phyloP scores from a whole-genome alignment of 2,329 filamentous ascomycete genomes.

The Aspergillus luchuensis region DNA sequence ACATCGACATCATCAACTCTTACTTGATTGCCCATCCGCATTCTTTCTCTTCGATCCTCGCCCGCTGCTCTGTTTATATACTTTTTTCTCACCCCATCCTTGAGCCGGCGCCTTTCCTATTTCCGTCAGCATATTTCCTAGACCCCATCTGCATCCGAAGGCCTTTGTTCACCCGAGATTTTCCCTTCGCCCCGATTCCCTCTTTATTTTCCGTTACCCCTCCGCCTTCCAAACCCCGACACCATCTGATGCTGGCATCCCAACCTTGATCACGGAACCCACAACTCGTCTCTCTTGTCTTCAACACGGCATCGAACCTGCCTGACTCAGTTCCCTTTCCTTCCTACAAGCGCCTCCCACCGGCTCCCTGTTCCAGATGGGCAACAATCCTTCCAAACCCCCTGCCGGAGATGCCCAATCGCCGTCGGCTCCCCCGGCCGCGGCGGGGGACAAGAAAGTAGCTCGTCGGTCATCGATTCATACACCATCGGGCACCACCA shows the following conservation, averaged over 20 bases:
- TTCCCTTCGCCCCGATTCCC: background rate
- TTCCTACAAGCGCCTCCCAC: constrained; percentile 11
- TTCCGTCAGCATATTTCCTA: background rate
- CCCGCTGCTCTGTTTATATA: constrained; percentile 5
- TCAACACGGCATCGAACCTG: constrained; percentile 11
- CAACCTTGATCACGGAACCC: constrained; percentile 8
- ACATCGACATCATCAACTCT: constrained; percentile 22
- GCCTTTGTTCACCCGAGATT: background rate
- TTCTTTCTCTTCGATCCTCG: background rate
- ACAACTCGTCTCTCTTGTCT: constrained; percentile 9
- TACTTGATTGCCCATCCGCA: constrained; percentile 7
- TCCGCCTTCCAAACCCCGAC: constrained; percentile 19
- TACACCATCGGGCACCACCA: constrained; percentile 39
- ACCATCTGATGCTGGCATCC: constrained; percentile 28
- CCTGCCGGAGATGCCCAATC: constrained; percentile 36
- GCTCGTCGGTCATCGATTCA: constrained; percentile 45
- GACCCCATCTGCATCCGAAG: background rate
- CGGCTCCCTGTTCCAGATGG: constrained; percentile 42
- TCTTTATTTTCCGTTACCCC: constrained; percentile 12
- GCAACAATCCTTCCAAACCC: constrained; percentile 52
- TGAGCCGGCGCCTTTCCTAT: background rate
- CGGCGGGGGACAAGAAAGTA: constrained; percentile 41
- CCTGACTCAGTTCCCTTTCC: constrained; percentile 5
- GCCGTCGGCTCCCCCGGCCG: constrained; percentile 28
- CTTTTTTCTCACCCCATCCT: background rate